phyloP scores from a whole-genome alignment of 2,329 filamentous ascomycete genomes.

The Scedosporium minutisporum region DNA sequence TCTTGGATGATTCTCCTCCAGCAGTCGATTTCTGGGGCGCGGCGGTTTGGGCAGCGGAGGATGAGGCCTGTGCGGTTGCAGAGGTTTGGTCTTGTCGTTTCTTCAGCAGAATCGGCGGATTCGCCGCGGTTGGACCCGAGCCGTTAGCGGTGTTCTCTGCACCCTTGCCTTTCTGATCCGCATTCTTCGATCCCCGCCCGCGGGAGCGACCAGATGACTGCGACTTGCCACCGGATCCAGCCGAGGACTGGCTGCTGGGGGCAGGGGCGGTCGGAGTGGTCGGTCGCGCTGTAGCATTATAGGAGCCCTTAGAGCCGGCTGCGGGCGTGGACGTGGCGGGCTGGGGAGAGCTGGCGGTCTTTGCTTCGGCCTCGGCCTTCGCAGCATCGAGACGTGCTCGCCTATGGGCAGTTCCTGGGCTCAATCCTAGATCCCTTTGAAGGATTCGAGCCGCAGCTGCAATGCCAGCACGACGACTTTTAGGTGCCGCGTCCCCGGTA shows the following conservation, averaged over 20 bases:
- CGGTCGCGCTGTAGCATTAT: slow-evolving; percentile 4
- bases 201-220: slow-evolving; percentile 12
- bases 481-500: slow-evolving; percentile 29
- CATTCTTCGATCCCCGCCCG: slow-evolving; percentile 26
- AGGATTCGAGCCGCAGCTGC: slow-evolving; percentile 55
- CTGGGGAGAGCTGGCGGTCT: slow-evolving; percentile 18
- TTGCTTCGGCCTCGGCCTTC: slow-evolving; percentile 42
- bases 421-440: slow-evolving; percentile 56
- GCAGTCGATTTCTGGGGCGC: slow-evolving; percentile 3
- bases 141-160: slow-evolving; percentile 16
- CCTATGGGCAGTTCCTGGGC: slow-evolving; percentile 51
- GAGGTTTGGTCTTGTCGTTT: slow-evolving; percentile 26
- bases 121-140: slow-evolving; percentile 13
- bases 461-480: slow-evolving; percentile 51
- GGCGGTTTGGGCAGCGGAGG: slow-evolving; percentile 4
- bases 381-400: slow-evolving; percentile 49
- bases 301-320: slow-evolving; percentile 4
- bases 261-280: slow-evolving; percentile 12
- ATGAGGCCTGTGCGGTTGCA: slow-evolving; percentile 9
- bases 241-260: slow-evolving; percentile 6
- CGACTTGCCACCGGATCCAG: slow-evolving; percentile 6
- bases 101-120: slow-evolving; percentile 29
- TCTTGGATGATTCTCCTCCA: slow-evolving; percentile 11
- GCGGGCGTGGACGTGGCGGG: slow-evolving; percentile 15
- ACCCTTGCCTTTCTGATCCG: slow-evolving; percentile 26